phyloP scores from a whole-genome alignment of 2,329 filamentous ascomycete species.

The Talaromyces sp. region DNA sequence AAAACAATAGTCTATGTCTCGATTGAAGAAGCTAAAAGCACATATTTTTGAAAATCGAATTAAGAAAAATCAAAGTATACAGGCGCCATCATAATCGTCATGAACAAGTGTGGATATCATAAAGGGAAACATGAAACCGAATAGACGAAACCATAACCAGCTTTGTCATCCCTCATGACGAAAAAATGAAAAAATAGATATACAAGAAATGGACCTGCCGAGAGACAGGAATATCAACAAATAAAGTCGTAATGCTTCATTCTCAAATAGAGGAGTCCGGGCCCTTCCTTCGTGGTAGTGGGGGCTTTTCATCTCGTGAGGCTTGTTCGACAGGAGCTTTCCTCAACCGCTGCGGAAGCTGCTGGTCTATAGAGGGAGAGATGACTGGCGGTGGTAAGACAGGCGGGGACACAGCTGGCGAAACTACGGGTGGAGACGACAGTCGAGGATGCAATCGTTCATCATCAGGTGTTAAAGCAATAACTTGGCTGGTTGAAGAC shows the following conservation, averaged over 20 bases:
- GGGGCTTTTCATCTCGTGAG: not conserved
- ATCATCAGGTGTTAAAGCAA: constrained; percentile 15
- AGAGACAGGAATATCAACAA: not conserved
- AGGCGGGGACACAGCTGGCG: not conserved
- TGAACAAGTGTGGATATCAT: constrained; percentile 10
- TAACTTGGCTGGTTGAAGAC: constrained; percentile 25
- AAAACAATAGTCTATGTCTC: not conserved
- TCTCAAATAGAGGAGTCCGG: not conserved
- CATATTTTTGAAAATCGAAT: not conserved
- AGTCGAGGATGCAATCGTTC: constrained; percentile 9
- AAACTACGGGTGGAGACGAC: not conserved
- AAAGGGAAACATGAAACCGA: not conserved
- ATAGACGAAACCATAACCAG: not conserved
- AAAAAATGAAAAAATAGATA: not conserved
- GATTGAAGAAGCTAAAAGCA: not conserved
- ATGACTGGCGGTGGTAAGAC: not conserved
- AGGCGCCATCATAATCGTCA: constrained; percentile 11
- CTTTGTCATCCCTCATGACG: not conserved
- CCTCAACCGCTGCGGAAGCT: constrained; percentile 9
- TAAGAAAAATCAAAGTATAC: not conserved
- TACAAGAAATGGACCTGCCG: constrained; percentile 2
- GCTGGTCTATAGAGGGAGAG: not conserved
- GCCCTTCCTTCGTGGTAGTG: not conserved
- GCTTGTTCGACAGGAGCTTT: not conserved
- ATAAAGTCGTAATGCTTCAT: not conserved